Base-by-base conservation (phyloP, 208 protist genomes). In the Wallacemonas rigidus region DNA sequence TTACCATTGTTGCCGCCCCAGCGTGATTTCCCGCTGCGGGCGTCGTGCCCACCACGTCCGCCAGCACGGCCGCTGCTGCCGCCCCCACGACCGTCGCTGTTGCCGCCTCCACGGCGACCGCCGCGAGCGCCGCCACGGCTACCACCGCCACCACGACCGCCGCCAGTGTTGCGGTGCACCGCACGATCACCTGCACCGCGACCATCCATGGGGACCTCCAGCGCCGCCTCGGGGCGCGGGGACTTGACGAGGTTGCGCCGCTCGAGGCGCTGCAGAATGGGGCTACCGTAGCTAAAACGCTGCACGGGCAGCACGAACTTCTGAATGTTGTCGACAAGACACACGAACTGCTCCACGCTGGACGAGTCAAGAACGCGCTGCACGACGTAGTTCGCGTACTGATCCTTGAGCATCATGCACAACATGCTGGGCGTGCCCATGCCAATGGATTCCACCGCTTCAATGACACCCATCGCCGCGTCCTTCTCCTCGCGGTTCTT, bases 381-480 rank as follows among this genome's bases (percentile, higher is more conserved):
- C 40, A 98, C 96, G 15, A 99, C 98, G 79, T 99, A 99, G 85
- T 99, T 99, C 40, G 96, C 98, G 82, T 93, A 99, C 74, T 95
- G 93, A 70, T 99, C 97, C 60, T 98, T 98, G 83, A 99, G 95
- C 91, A 99, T 98, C 54, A 86, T 80, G 72, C 92, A 93, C 48
- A 97, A 77, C 82, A 92, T 87, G 71, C 86, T 93, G 12, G 88
- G 89, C 51, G 78, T 69, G 3, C 82, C 84, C 36, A 73, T 67
- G 35, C 84, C 87, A 38, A 72, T 70, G 6, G 76, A 61, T 6
- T 82, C 56, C 26, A 84, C 80, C 15, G 85, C 81, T 62, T 92
- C 77, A 47, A 95, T 87, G 51, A 89, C 61, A 60, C 88, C 86
- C 75, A 90, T 80, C 39, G 90, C 85, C 43, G 81, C 88, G 56